These are phyloP conservation scores for Pestalotiopsis sp. DNA, from an alignment of 2,329 filamentous ascomycete genomes.

Conservation along the genomic window DNA sequence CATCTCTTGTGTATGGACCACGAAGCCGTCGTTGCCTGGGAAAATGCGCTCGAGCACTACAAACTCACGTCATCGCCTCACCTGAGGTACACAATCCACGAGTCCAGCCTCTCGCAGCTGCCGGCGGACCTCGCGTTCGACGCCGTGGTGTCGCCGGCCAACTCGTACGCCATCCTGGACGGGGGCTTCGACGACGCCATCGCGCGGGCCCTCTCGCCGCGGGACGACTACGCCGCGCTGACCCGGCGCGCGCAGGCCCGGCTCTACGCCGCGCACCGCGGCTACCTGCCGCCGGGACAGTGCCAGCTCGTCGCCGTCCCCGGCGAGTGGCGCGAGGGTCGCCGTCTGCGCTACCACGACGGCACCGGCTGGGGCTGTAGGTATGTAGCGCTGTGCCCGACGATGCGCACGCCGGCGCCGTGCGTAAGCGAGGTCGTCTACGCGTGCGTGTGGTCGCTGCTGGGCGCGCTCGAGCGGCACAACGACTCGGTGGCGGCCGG, in stretches of 20 bases:
- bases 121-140: slow-evolving; percentile 42
- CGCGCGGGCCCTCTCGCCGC: slow-evolving; percentile 48
- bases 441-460: slow-evolving; percentile 54
- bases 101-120: slow-evolving; percentile 41
- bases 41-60: slow-evolving; percentile 3
- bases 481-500: slow-evolving; percentile 35
- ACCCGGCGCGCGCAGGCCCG: slow-evolving; percentile 45
- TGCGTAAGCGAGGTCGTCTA: slow-evolving; percentile 56
- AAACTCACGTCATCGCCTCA: slow-evolving; percentile 3
- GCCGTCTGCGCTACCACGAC: slow-evolving; percentile 9
- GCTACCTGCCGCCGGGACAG: slow-evolving; percentile 52
- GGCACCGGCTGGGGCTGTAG: slow-evolving; percentile 43
- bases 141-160: slow-evolving; percentile 55
- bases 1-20: slow-evolving; percentile 10
- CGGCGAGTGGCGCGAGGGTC: slow-evolving; percentile 32
- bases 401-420: slow-evolving; percentile 49
- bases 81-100: slow-evolving; percentile 36
- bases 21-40: slow-evolving; percentile 1
- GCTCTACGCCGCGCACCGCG: slow-evolving; percentile 49
- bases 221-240: slow-evolving; percentile 47
- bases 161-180: slow-evolving; percentile 56
- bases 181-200: slow-evolving; percentile 59
- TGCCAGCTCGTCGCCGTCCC: slow-evolving; percentile 51
- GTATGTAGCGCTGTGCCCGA: slow-evolving; percentile 54
- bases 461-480: slow-evolving; percentile 50